phyloP scores from a whole-genome alignment of 345 rosid species.

The Sonneratia caseolaris region DNA sequence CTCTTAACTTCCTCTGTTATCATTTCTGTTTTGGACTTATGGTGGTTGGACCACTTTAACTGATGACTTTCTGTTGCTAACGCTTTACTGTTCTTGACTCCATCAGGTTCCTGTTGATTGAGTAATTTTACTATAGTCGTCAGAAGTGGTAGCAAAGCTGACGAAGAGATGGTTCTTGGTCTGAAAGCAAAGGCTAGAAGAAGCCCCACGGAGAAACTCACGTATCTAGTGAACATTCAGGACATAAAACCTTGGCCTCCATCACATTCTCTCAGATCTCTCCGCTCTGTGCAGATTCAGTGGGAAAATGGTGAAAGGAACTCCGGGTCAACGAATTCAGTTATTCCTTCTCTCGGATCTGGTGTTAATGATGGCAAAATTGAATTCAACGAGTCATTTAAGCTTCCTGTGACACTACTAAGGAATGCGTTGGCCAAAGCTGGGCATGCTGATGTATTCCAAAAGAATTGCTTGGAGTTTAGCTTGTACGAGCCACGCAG shows the following conservation, averaged over 20 bases:
- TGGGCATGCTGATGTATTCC: conserved; percentile 42
- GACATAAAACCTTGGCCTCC: conserved; percentile 99
- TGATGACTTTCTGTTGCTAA: neutral
- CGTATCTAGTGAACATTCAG: conserved; percentile 60
- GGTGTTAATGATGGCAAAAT: conserved; percentile 73
- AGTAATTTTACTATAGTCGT: neutral
- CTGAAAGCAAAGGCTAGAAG: conserved; percentile 47
- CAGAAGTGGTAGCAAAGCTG: neutral
- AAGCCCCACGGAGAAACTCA: conserved; percentile 39
- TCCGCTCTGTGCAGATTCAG: conserved; percentile 72
- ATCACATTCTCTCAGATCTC: conserved; percentile 72
- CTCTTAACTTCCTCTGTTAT: neutral
- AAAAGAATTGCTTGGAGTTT: conserved; percentile 58
- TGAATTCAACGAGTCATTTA: conserved; percentile 71
- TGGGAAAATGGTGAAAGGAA: conserved; percentile 82
- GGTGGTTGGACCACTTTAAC: neutral
- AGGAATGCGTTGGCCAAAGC: conserved; percentile 50
- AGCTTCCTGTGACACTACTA: conserved; percentile 52
- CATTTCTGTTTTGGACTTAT: neutral
- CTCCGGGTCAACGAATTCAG: conserved; percentile 55
- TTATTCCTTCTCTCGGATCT: conserved; percentile 68
- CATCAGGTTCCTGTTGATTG: neutral
- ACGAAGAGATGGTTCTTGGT: conserved; percentile 50
- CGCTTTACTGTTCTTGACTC: neutral
- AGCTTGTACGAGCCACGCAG: conserved; percentile 83